These are phyloP conservation scores for Lyophyllum decastes DNA, from an alignment of 768 basidiomycete species.

Conservation along the genomic window DNA sequence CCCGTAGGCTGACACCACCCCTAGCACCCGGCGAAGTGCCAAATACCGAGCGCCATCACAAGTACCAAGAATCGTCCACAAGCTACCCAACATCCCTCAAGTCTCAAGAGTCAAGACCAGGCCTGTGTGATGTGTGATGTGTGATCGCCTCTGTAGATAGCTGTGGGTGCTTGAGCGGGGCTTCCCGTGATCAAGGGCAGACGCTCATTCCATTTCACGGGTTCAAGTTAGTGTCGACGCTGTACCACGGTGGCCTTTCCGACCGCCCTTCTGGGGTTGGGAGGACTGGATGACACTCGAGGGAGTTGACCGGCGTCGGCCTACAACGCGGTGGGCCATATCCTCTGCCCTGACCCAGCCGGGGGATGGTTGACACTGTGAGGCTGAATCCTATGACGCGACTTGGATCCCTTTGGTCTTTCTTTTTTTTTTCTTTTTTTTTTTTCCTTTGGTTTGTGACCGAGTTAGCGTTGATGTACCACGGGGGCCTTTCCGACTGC, in stretches of 20 bases:
- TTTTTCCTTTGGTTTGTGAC: not conserved
- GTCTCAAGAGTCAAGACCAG: not conserved
- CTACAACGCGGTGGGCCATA: not conserved
- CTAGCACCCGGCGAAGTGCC: not conserved
- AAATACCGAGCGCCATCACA: not conserved
- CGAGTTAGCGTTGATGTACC: not conserved
- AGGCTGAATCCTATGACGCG: not conserved
- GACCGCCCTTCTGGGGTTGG: not conserved
- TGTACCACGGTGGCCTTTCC: not conserved
- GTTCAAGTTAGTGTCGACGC: not conserved
- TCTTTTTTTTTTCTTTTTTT: not conserved
- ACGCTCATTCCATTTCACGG: not conserved
- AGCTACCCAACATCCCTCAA: not conserved
- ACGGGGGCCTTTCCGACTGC: not conserved
- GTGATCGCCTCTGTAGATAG: not conserved
- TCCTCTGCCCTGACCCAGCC: not conserved
- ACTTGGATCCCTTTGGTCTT: not conserved
- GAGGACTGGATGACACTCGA: not conserved
- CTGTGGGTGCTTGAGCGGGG: conserved; percentile 1
- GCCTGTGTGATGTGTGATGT: not conserved
- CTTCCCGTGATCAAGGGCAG: conserved; percentile 4
- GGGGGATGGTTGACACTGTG: not conserved
- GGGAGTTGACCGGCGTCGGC: not conserved
- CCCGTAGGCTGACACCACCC: not conserved
- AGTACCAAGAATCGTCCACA: not conserved